Conservation (phyloP, 208 protist genomes). For the Trypanosomatidae sp. region DNA sequence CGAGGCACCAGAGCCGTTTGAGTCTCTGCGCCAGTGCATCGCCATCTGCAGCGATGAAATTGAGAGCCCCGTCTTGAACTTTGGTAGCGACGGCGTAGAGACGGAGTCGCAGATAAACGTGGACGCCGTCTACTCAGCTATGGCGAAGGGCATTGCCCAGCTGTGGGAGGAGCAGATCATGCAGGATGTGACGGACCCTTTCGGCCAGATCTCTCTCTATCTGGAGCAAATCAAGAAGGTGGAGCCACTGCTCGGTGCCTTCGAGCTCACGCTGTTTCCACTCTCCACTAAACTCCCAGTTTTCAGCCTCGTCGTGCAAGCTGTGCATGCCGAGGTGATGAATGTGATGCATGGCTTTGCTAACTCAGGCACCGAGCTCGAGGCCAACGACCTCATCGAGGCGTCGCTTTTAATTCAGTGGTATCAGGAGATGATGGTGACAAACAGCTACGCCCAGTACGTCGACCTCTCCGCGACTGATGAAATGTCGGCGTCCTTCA, state of each 20-base stretch:
- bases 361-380: slow-evolving; percentile 47
- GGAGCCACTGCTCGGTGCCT: slow-evolving; percentile 70
- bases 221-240: slow-evolving; percentile 89
- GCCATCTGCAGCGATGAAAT: slow-evolving; percentile 70
- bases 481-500: slow-evolving; percentile 66
- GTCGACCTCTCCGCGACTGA: slow-evolving; percentile 63
- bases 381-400: slow-evolving; percentile 75
- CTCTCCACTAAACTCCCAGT: slow-evolving; percentile 78
- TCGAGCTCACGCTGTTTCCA: slow-evolving; percentile 82
- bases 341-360: slow-evolving; percentile 65
- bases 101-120: slow-evolving; percentile 58
- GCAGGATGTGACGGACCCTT: slow-evolving; percentile 77
- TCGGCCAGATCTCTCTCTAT: slow-evolving; percentile 67
- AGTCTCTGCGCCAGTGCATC: slow-evolving; percentile 74
- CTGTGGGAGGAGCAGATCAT: slow-evolving; percentile 88
- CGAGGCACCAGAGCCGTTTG: slow-evolving; percentile 44
- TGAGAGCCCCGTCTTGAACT: slow-evolving; percentile 46
- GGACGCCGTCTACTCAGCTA: slow-evolving; percentile 45
- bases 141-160: slow-evolving; percentile 54
- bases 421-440: slow-evolving; percentile 83
- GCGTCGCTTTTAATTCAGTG: slow-evolving; percentile 83
- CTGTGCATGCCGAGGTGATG: slow-evolving; percentile 78
- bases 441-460: slow-evolving; percentile 62
- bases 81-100: slow-evolving; percentile 51
- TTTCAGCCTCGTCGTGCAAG: slow-evolving; percentile 68